phyloP scores from a whole-genome alignment of 2,329 filamentous ascomycete species.

The Colletotrichum sidae region DNA sequence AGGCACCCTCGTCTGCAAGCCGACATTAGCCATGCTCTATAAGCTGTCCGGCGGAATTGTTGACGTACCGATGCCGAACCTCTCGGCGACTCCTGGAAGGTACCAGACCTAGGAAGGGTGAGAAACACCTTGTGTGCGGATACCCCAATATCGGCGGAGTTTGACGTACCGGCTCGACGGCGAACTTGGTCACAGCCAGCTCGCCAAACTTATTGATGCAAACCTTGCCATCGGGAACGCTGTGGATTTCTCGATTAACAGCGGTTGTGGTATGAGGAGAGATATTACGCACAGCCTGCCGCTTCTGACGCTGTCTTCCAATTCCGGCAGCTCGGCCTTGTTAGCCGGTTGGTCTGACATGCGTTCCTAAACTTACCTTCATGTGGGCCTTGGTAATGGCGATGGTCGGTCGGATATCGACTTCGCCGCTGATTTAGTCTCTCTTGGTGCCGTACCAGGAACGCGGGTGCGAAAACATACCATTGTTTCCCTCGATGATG shows the following conservation, averaged over 20 bases:
- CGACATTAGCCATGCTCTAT: slow-evolving; percentile 41
- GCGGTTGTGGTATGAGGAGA: background rate
- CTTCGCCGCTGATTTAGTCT: slow-evolving; percentile 45
- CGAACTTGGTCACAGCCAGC: slow-evolving; percentile 94
- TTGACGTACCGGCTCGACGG: slow-evolving; percentile 84
- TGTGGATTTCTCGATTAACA: slow-evolving; percentile 39
- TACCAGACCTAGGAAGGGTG: slow-evolving; percentile 72
- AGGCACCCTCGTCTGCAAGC: slow-evolving; percentile 78
- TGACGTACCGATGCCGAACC: slow-evolving; percentile 84
- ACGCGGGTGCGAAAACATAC: slow-evolving; percentile 48
- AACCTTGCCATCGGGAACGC: slow-evolving; percentile 84
- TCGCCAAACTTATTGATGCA: slow-evolving; percentile 89
- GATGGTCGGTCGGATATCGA: slow-evolving; percentile 91
- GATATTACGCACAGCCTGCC: slow-evolving; percentile 72
- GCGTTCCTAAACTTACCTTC: slow-evolving; percentile 63
- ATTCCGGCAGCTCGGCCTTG: slow-evolving; percentile 76
- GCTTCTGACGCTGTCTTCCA: slow-evolving; percentile 85
- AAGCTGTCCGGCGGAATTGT: background rate
- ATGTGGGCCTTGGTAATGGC: slow-evolving; percentile 94
- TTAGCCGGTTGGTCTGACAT: slow-evolving; percentile 9
- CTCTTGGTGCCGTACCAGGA: no score
- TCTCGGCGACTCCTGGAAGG: slow-evolving; percentile 86
- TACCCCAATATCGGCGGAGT: slow-evolving; percentile 46
- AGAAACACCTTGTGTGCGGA: slow-evolving; percentile 23
- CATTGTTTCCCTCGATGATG: slow-evolving; percentile 79